phyloP scores from a whole-genome alignment of 192 early-diverging fungal species.

The Geranomyces michiganensis region DNA sequence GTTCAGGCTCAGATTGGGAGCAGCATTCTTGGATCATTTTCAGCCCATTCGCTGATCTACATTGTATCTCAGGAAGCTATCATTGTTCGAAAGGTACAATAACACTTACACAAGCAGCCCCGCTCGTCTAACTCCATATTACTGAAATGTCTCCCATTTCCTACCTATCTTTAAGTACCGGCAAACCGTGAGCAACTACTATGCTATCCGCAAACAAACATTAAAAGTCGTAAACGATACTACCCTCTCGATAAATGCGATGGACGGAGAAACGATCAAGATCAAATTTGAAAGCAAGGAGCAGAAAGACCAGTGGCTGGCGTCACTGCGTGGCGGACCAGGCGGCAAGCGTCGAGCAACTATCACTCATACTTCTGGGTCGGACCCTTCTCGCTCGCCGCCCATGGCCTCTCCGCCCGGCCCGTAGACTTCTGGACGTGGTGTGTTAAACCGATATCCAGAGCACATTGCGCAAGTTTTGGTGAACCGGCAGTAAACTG shows the following conservation, averaged over 20 bases:
- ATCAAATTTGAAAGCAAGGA: constrained; percentile 12
- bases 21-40: constrained; percentile 11
- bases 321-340: constrained; percentile 4
- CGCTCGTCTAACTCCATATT: not conserved
- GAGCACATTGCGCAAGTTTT: no score
- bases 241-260: not conserved
- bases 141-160: not conserved
- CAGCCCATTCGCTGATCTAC: constrained; percentile 13
- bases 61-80: not conserved
- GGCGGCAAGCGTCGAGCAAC: not conserved
- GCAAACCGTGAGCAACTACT: constrained; percentile 8
- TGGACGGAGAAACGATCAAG: constrained; percentile 4
- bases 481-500: no score
- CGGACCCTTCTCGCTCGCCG: no score
- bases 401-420: no score
- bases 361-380: no score
- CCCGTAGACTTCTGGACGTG: no score
- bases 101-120: not conserved
- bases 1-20: constrained; percentile 21
- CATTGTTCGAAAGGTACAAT: constrained; percentile 19
- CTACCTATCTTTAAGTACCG: constrained; percentile 1
- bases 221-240: not conserved
- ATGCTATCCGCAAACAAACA: not conserved
- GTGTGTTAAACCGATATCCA: no score
- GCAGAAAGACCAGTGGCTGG: not conserved